These are phyloP conservation scores for Deinandra increscens DNA, from an alignment of 129 eudicot species.

Conservation along the genomic window DNA sequence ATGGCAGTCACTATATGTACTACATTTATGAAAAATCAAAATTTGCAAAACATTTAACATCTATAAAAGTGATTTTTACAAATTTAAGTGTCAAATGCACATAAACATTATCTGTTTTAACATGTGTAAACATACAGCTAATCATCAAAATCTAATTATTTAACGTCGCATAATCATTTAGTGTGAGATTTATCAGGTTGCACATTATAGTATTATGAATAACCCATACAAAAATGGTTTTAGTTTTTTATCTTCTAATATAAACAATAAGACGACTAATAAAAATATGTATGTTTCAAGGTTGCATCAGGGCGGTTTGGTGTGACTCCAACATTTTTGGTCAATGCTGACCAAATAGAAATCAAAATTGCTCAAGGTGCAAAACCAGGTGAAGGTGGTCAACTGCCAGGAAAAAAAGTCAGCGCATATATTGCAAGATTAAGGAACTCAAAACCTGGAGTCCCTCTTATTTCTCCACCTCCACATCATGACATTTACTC, in stretches of 20 bases:
- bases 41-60: not conserved
- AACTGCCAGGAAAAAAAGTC: constrained; percentile 98
- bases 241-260: not conserved
- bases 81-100: not conserved
- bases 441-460: constrained; percentile 97
- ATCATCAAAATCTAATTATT: not conserved
- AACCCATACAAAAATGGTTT: not conserved
- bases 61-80: not conserved
- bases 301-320: constrained; percentile 99
- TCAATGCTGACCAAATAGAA: constrained; percentile 93
- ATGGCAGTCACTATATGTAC: not conserved
- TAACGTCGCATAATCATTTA: not conserved
- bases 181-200: not conserved
- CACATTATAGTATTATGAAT: not conserved
- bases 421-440: constrained; percentile 97
- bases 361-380: constrained; percentile 99
- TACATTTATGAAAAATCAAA: not conserved
- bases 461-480: constrained; percentile 97
- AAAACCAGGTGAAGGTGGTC: constrained; percentile 99
- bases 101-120: not conserved
- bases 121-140: not conserved
- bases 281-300: constrained; percentile 42
- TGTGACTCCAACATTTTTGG: constrained; percentile 98
- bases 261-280: constrained; percentile 1
- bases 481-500: constrained; percentile 99